phyloP scores from a whole-genome alignment of 2,329 filamentous ascomycete species.

The Aspergillaceae sp. region DNA sequence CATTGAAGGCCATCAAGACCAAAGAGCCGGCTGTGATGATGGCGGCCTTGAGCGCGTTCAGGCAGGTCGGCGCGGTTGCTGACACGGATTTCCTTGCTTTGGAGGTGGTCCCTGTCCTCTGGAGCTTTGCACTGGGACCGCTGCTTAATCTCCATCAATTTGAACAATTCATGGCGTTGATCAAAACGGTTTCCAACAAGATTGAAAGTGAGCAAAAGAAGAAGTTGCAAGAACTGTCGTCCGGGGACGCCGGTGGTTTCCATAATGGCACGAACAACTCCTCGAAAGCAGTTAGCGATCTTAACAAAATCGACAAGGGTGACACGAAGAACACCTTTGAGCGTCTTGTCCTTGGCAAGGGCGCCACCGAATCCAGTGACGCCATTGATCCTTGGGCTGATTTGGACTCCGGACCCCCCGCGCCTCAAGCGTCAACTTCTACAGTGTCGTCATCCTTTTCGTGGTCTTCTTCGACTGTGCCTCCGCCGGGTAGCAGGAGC shows the following conservation, averaged over 20 bases:
- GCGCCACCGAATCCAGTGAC: slow-evolving; percentile 25
- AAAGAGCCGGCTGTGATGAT: slow-evolving; percentile 98
- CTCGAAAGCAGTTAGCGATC: slow-evolving; percentile 17
- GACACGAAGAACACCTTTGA: slow-evolving; percentile 69
- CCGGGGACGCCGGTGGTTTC: slow-evolving; percentile 44
- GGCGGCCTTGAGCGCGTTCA: slow-evolving; percentile 75
- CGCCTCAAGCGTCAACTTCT: slow-evolving; percentile 13
- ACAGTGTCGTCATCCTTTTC: slow-evolving; percentile 30
- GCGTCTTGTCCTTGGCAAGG: slow-evolving; percentile 71
- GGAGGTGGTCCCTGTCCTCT: slow-evolving; percentile 81
- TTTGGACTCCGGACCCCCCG: slow-evolving; percentile 20
- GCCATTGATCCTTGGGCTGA: slow-evolving; percentile 25
- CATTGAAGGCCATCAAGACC: slow-evolving; percentile 89
- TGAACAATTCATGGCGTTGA: slow-evolving; percentile 78
- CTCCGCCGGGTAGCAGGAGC: slow-evolving; percentile 11
- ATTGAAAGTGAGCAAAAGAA: slow-evolving; percentile 83
- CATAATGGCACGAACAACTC: slow-evolving; percentile 19
- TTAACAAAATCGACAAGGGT: slow-evolving; percentile 41
- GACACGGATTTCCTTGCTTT: slow-evolving; percentile 88
- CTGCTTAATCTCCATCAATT: slow-evolving; percentile 83
- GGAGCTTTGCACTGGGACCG: slow-evolving; percentile 85
- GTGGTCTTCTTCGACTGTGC: slow-evolving; percentile 31
- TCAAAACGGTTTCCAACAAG: slow-evolving; percentile 66
- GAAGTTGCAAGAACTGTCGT: slow-evolving; percentile 76
- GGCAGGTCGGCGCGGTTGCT: slow-evolving; percentile 69